Percentiles rank a stretch among this genome's conserved stretches.
phyloP scores from a whole-genome alignment of 495 filamentous ascomycete genomes.

The Penicillium verhagenii region DNA sequence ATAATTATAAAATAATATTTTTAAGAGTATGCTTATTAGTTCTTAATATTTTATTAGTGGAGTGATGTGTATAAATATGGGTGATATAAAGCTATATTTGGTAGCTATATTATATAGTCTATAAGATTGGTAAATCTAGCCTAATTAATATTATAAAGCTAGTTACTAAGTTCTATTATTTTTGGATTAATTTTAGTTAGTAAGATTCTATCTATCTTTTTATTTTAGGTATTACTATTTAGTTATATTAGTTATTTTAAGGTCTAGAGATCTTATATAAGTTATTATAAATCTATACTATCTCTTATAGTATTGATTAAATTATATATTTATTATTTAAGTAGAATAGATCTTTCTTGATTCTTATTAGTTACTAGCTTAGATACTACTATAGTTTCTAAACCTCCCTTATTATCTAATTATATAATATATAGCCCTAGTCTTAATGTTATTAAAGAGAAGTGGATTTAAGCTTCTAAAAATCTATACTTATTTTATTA shows the following conservation, averaged over 20 bases:
- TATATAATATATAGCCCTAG: not conserved
- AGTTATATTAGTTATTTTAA: not conserved
- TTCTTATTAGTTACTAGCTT: not conserved
- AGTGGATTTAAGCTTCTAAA: constrained; percentile 2
- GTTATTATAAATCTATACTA: not conserved
- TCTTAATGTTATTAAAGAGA: not conserved
- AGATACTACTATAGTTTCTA: not conserved
- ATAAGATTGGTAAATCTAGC: not conserved
- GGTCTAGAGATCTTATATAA: not conserved
- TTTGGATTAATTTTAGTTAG: not conserved
- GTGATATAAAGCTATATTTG: not conserved
- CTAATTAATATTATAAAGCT: not conserved
- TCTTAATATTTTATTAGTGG: not conserved
- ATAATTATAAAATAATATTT: not conserved
- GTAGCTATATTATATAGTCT: not conserved
- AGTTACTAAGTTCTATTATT: not conserved
- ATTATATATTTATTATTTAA: not conserved
- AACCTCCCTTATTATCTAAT: not conserved
- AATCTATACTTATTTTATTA: not conserved
- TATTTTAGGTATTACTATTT: not conserved
- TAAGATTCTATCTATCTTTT: not conserved
- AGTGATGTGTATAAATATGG: not conserved
- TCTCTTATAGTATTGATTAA: not conserved
- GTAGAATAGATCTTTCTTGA: not conserved
- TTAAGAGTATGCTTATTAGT: not conserved